Evolutionary conservation across 441 rosid species (phyloP), one percentile per base, ranked within the genome.

Genomic region (Populus hybrid): DNA sequence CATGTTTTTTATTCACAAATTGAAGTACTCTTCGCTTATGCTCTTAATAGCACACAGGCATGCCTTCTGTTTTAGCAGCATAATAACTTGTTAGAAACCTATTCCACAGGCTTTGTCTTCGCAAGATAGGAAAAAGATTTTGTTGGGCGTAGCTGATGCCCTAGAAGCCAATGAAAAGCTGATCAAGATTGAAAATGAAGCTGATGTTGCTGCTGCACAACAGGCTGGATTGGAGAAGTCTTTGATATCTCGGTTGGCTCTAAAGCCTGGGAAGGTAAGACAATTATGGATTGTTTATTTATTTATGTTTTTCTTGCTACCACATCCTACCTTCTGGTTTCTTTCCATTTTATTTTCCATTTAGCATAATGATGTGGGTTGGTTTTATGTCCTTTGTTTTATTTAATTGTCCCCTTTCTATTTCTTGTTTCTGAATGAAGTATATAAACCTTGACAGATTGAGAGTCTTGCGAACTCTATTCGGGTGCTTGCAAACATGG

Each of bases 401-500:
- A n/a, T 76, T 50, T 66, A 32, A 2, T 12, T 23, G n/a, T 79
- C 50, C 23, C 6, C 35, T 28, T 9, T 73, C 38, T 57, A 7
- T 34, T 10, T 38, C 65, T 67, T 23, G 42, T 72, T 26, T 71
- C 76, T 82, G 69, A 75, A 34, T 82, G 67, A 83, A 8, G 24
- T 73, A 10, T 59, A 75, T 74, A 77, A 74, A 80, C 57, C 74
- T 77, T 80, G 75, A 78, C 92, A 96, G 99, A 89, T 97, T 80
- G 85, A 82, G 67, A 86, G 89, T 85, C 99, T 97, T 81, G 89
- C 95, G 40, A 85, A 86, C 78, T 91, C 96, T 14, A 85, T 97
- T 77, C 97, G 98, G 67, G 84, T 87, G 84, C 95, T 97, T 83
- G 99, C 98, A 8, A 85, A 92, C 86, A 91, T 97, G 99, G 93